Percentiles rank a stretch among this genome's conserved stretches.
Evolutionary conservation across 371 early-diverging fungal species (phyloP).

Genomic region (Amoeboaphelidium occidentale): DNA sequence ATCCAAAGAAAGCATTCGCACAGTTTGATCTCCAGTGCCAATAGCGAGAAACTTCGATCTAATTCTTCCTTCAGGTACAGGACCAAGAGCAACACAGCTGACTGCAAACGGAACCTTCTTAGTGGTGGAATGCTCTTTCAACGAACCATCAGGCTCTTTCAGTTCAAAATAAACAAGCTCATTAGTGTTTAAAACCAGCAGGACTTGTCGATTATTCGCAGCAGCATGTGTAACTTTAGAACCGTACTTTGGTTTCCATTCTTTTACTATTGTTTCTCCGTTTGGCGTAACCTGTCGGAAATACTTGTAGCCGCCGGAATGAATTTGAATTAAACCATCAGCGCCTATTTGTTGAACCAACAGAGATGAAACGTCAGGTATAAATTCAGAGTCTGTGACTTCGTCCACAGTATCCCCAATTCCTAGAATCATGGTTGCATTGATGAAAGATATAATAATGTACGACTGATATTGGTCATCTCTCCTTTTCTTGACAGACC

Average conservation of each 20-base stretch:
- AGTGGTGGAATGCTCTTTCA: too few species aligned
- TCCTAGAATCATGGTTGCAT: slow-evolving; percentile 71
- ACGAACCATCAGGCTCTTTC: slow-evolving; percentile 49
- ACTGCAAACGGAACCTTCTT: slow-evolving; percentile 42
- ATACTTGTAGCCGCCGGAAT: slow-evolving; percentile 66
- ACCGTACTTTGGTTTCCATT: slow-evolving; percentile 71
- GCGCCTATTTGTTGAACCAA: slow-evolving; percentile 61
- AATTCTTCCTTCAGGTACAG: slow-evolving; percentile 51
- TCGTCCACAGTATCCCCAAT: slow-evolving; percentile 90
- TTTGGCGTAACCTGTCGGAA: slow-evolving; percentile 21
- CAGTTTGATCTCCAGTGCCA: slow-evolving; percentile 76
- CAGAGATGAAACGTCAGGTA: slow-evolving; percentile 51
- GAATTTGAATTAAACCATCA: slow-evolving; percentile 68
- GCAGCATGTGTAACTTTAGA: slow-evolving; percentile 40
- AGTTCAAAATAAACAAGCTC: slow-evolving; percentile 83
- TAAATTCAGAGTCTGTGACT: slow-evolving; percentile 65
- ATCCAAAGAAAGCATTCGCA: slow-evolving; percentile 62
- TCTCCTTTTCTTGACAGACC: slow-evolving; percentile 54
- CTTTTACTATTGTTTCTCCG: slow-evolving; percentile 54
- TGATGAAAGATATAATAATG: slow-evolving; percentile 76
- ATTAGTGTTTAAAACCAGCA: slow-evolving; percentile 53
- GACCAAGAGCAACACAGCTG: slow-evolving; percentile 47
- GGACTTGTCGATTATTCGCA: slow-evolving; percentile 54
- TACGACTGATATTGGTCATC: slow-evolving; percentile 47
- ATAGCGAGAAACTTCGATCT: slow-evolving; percentile 60